Evolutionary conservation across 2,329 filamentous ascomycete genomes (phyloP), one percentile per base, ranked within the genome.

Genomic region (Penicillium sp.): DNA sequence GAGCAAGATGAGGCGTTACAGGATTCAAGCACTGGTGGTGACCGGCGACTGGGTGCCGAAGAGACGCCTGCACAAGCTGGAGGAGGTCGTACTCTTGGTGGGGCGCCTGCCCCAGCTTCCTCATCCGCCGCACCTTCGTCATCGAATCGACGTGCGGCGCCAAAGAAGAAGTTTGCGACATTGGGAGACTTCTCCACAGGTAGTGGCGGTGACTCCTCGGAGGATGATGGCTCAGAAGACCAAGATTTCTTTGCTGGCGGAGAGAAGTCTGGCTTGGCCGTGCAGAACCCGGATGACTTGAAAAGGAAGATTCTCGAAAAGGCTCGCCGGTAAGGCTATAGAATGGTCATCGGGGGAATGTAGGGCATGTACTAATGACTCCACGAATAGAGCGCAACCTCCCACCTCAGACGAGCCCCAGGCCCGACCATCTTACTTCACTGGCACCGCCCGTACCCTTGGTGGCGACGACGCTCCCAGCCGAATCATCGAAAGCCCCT

Each of bases 201-300:
- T 22, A 69, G 66, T 22, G 76, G 75, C n/a, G 78, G 65, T 12
- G 72, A 78, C 52, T 72, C 73, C 3, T 76, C 78, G 15, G 79
- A 86, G 6, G 81, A 85, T 12, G 81, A 85, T 61, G 81, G 84
- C 53, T 78, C 80, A 53, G 80, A 81, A 59, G 77, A 78, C 25
- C 80, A 81, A 54, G 85, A 88, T 71, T 79, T 88, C 63, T 89
- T 87, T 69, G 83, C 86, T 20, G 86, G 86, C 49, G 86, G 86
- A 48, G 86, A 88, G 73, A 89, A 89, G 75, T 88, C 86, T 12
- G 86, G 86, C n/a, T 76, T 89, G 28, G 86, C 86, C 6, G 86
- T 89, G 57, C 84, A 88, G 71, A 87, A 88, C 67, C 86, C 86
- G 1, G 82, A 84, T 69, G 81, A 84, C 58, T 73, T 76, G 71